Conservation (phyloP, 208 protist species). For the Lotmaria passim region DNA sequence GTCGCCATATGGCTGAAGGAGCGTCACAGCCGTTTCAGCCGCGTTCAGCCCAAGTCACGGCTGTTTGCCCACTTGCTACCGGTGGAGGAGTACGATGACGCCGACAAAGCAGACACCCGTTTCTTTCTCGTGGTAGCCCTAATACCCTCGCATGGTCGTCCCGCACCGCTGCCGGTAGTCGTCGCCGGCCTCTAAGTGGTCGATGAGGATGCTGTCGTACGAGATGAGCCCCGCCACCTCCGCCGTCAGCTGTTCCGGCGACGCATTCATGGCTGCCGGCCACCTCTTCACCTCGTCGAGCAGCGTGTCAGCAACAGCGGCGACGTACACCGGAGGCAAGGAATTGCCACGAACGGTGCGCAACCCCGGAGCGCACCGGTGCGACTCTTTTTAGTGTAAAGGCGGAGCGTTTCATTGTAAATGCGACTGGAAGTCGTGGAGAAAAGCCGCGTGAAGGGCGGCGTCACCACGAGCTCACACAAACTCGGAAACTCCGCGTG, state of each 20-base stretch:
- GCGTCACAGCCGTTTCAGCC: slow-evolving; percentile 13
- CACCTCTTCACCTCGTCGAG: slow-evolving; percentile 19
- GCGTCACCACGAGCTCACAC: slow-evolving; percentile 39
- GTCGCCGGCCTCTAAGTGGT: slow-evolving; percentile 33
- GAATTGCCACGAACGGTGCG: slow-evolving; percentile 48
- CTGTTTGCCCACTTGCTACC: slow-evolving; percentile 47
- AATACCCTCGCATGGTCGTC: slow-evolving; percentile 20
- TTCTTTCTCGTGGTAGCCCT: slow-evolving; percentile 4
- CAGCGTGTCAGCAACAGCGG: slow-evolving; percentile 21
- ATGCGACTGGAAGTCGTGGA: slow-evolving; percentile 37
- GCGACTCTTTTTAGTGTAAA: slow-evolving; percentile 20
- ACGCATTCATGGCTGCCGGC: neutral
- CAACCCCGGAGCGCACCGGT: slow-evolving; percentile 36
- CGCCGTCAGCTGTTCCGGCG: neutral
- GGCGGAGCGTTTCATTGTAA: slow-evolving; percentile 51
- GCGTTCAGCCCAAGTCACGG: slow-evolving; percentile 46
- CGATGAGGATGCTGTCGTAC: slow-evolving; percentile 47
- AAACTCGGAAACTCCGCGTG: slow-evolving; percentile 19
- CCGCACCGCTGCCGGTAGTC: slow-evolving; percentile 39
- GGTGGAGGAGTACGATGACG: slow-evolving; percentile 34
- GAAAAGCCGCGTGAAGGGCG: slow-evolving; percentile 60
- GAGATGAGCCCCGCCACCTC: slow-evolving; percentile 28
- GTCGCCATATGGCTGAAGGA: slow-evolving; percentile 3
- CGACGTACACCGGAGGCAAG: slow-evolving; percentile 41
- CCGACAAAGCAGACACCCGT: slow-evolving; percentile 18